Evolutionary conservation across 306 rosid genomes (phyloP), one percentile per base, ranked within the genome.

Genomic region (Quercus variabilis): DNA sequence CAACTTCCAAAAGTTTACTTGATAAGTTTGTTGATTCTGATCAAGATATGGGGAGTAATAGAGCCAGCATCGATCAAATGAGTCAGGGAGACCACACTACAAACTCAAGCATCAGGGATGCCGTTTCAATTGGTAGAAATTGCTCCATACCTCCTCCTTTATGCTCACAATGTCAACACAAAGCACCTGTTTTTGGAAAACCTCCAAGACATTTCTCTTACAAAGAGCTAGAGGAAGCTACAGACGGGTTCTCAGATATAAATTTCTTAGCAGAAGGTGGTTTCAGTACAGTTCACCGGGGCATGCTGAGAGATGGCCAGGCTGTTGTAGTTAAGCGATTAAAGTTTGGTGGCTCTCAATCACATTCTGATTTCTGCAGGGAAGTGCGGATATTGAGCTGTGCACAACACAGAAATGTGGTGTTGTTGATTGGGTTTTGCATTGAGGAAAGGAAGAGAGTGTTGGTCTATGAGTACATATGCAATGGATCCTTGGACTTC

Each of bases 381-480:
- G 99, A 95, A 87, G 96, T 95, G 64, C 87, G 92, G 77, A 88
- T 93, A 74, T 79, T 95, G 94, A 91, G 99, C 79, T 95, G 99
- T 79, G 99, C 99, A 3, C 99, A 95, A 85, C 99, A 95, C 82
- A 88, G 99, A 83, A 95, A 95, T 75, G 93, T 95, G 82, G 99
- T 93, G 20, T 79, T 91, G 89, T 86, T 95, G 76, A 93, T 88
- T 43, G 99, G 99, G 41, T 93, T 89, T 77, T 95, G 99, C 76
- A 76, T 87, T 33, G 96, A 92, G 78, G 90, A 70, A 58, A 88
- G 83, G 72, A 63, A 70, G 83, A 92, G 97, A 86, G 64, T 95
- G 79, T 80, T 95, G 80, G 94, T 95, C 71, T 95, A 95, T 70
- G 99, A 95, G 87, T 93, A 92, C 84, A 89, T 93, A 78, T 90